Evolutionary conservation across 257 asterid species (phyloP).

Genomic region (Marsdenia floribunda): DNA sequence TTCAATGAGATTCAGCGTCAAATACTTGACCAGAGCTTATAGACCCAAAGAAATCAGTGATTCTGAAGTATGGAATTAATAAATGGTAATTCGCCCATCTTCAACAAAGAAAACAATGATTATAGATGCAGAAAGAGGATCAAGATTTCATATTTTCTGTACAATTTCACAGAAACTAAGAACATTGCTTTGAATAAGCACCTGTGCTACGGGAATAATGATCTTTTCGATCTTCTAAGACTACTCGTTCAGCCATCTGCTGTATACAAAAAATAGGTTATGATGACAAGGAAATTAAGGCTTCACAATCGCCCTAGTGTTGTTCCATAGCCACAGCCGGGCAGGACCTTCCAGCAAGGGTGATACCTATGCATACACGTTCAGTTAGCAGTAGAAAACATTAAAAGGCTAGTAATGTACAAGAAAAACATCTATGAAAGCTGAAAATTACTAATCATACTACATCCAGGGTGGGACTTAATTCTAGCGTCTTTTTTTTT

Average conservation of each 20-base stretch:
- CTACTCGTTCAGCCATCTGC: background rate
- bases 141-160: background rate
- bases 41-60: background rate
- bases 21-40: background rate
- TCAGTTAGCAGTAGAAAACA: slow-evolving; percentile 7
- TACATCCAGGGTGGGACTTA: too few species aligned
- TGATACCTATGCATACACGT: slow-evolving; percentile 50
- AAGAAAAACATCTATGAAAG: too few species aligned
- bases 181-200: background rate
- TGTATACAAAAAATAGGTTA: background rate
- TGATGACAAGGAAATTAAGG: slow-evolving; percentile 9
- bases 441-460: background rate
- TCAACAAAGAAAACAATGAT: too few species aligned
- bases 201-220: background rate
- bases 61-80: too few species aligned
- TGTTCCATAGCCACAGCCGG: slow-evolving; percentile 77
- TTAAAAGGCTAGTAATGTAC: background rate
- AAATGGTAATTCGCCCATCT: too few species aligned
- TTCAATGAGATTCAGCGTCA: background rate
- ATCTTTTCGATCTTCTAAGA: background rate
- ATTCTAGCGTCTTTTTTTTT: background rate
- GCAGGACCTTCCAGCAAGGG: slow-evolving; percentile 80
- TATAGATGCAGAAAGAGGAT: background rate
- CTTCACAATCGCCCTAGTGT: slow-evolving; percentile 55
- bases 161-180: background rate